These are phyloP conservation scores for Clohesyomyces aquaticus DNA, from an alignment of 495 filamentous ascomycete genomes.

Conservation along the genomic window DNA sequence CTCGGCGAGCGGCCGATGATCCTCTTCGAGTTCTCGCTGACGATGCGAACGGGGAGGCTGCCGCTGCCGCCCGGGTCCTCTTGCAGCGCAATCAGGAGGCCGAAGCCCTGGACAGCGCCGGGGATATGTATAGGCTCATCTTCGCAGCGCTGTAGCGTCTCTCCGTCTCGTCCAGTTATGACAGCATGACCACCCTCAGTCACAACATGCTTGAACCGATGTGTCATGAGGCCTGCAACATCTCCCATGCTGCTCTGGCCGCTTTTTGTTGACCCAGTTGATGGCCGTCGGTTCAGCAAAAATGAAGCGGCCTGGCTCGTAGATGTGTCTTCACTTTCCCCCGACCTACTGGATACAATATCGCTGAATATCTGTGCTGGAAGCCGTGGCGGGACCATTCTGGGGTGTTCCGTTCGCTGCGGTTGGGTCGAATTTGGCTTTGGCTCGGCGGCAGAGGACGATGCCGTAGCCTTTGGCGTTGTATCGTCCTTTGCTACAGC, in stretches of 20 bases:
- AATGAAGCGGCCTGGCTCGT: constrained; percentile 14
- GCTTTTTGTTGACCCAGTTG: constrained; percentile 29
- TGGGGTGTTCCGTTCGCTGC: constrained; percentile 7
- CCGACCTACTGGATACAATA: constrained; percentile 30
- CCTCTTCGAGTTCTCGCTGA: constrained; percentile 80
- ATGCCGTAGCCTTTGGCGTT: neutral
- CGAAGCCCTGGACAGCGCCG: constrained; percentile 87
- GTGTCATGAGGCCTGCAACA: constrained; percentile 57
- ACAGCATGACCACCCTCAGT: constrained; percentile 84
- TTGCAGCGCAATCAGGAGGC: constrained; percentile 74
- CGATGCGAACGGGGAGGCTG: constrained; percentile 71
- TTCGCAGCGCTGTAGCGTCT: constrained; percentile 76
- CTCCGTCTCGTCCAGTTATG: constrained; percentile 75
- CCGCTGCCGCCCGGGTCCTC: constrained; percentile 70
- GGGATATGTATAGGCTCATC: constrained; percentile 94
- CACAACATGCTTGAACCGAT: constrained; percentile 77
- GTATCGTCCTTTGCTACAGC: neutral
- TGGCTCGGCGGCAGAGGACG: neutral
- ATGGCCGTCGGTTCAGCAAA: neutral
- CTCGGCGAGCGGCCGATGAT: constrained; percentile 80
- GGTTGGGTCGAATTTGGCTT: neutral
- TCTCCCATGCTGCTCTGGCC: constrained; percentile 41
- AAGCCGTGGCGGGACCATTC: constrained; percentile 17
- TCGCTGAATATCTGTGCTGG: constrained; percentile 41
- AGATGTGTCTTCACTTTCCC: neutral